Base-by-base conservation (phyloP, 805 yeast genomes). In the Wickerhamomyces alni region DNA sequence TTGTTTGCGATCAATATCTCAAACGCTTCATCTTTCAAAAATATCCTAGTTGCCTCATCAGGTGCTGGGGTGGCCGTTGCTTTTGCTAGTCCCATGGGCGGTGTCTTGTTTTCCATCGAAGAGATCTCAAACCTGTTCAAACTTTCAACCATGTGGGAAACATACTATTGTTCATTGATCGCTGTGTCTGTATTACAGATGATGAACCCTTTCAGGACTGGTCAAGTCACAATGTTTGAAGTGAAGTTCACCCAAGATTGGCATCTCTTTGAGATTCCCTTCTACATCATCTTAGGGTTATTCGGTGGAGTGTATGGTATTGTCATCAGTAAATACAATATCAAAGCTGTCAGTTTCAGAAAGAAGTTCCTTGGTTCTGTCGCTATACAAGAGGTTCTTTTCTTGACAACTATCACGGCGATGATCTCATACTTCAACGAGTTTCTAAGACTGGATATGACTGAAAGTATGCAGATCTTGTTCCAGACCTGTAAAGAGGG, bases 31-130 rank as follows among this genome's bases (percentile, higher is more conserved):
- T 45, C 55, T 30, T 47, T 45, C 31, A 49, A 51, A 31, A 55
- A 52, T 31, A 51, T 52, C 38, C 63, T 93, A 38, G 80, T 91
- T 1, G 96, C 99, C 0, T 82, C 96, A 4, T 75, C 96, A 9
- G 98, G 96, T 3, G 96, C 99, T 1, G 99, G 99, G 38, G 98
- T 93, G 8, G 98, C 98, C 0, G 98, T 93, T 8, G 99, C 98
- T 0, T 93, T 93, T 67, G 98, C 96, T 0, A 77, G 89, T 11
- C 99, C 99, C 0, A 87, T 91, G 66, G 95, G 95, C 19, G 99
- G 99, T 13, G 98, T 93, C 1, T 62, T 93, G 30, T 93, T 94
- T 59, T 80, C 95, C 11, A 74, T 93, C 43, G 99, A 93, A 58
- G 99, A 93, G 51, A 87, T 93, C 24, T 76, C 93, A 0, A 70